phyloP scores from a whole-genome alignment of 2,329 filamentous ascomycete genomes.

The Dissoconium aciculare region DNA sequence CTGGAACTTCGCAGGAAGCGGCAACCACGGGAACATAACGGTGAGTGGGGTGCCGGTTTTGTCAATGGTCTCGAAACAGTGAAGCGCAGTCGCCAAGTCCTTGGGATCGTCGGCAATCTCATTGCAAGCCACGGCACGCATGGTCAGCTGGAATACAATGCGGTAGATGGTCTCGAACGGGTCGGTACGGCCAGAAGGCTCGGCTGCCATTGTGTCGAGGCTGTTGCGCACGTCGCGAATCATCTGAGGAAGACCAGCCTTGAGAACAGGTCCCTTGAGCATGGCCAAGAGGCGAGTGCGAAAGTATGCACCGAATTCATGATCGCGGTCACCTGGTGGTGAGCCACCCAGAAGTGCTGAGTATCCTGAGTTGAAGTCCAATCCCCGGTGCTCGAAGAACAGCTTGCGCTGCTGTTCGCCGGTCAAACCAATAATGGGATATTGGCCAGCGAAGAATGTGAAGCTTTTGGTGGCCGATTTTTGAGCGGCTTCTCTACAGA shows the following conservation, averaged over 20 bases:
- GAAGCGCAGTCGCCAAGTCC: constrained; percentile 30
- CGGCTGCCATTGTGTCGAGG: constrained; percentile 26
- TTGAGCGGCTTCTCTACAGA: constrained; percentile 24
- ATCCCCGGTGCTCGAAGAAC: constrained; percentile 33
- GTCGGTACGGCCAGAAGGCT: constrained; percentile 29
- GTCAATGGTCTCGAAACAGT: constrained; percentile 36
- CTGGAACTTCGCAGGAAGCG: constrained; percentile 30
- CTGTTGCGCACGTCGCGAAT: constrained; percentile 29
- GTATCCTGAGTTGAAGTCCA: constrained; percentile 33
- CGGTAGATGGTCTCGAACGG: constrained; percentile 37
- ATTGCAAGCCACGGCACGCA: constrained; percentile 39
- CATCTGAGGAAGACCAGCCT: constrained; percentile 27
- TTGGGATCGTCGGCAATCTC: constrained; percentile 38
- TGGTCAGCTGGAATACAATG: constrained; percentile 42
- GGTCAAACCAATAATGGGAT: constrained; percentile 32
- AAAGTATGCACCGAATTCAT: constrained; percentile 17
- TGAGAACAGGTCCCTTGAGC: constrained; percentile 17
- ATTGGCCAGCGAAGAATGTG: constrained; percentile 34
- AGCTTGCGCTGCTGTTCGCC: constrained; percentile 30
- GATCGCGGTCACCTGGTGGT: constrained; percentile 21
- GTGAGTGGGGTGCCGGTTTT: constrained; percentile 27
- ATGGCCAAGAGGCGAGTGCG: constrained; percentile 14
- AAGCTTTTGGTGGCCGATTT: constrained; percentile 31
- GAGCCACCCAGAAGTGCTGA: constrained; percentile 15
- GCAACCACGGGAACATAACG: constrained; percentile 41